phyloP scores from a whole-genome alignment of 1,284 basidiomycete genomes.

The Singerocomus inundabilis region DNA sequence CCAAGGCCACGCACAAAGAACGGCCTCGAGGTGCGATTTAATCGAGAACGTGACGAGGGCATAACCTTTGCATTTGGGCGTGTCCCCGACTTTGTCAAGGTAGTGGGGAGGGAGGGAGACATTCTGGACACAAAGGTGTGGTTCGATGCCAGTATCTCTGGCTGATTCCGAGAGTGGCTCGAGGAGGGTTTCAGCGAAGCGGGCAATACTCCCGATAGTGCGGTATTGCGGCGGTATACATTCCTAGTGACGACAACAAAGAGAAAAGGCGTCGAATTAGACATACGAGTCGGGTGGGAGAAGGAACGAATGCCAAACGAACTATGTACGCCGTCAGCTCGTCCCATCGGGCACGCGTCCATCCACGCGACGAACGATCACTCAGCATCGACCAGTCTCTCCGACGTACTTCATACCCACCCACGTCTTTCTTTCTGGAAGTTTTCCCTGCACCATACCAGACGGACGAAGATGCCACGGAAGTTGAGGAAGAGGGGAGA shows the following conservation, averaged over 20 bases:
- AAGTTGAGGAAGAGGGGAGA: slow-evolving; percentile 38
- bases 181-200: slow-evolving; percentile 45
- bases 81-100: slow-evolving; percentile 51
- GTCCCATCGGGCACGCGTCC: slow-evolving; percentile 56
- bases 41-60: slow-evolving; percentile 58
- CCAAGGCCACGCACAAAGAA: slow-evolving; percentile 64
- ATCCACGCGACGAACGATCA: slow-evolving; percentile 28
- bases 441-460: slow-evolving; percentile 37
- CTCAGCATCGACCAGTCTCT: slow-evolving; percentile 41
- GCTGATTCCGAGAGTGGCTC: slow-evolving; percentile 3
- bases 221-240: slow-evolving; percentile 59
- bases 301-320: slow-evolving; percentile 33
- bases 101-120: slow-evolving; percentile 59
- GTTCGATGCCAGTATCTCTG: background rate
- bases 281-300: background rate
- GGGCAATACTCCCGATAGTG: slow-evolving; percentile 45
- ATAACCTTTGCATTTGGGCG: slow-evolving; percentile 67
- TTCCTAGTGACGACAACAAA: slow-evolving; percentile 50
- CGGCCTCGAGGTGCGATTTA: slow-evolving; percentile 37
- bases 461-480: slow-evolving; percentile 38
- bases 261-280: background rate
- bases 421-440: slow-evolving; percentile 32
- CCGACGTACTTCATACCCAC: slow-evolving; percentile 59
- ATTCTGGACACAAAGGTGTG: slow-evolving; percentile 42
- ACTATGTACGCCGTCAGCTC: slow-evolving; percentile 61